Percentiles rank a stretch among this genome's conserved stretches.
phyloP scores from a whole-genome alignment of 306 rosid genomes.

The Cajanus cajan region DNA sequence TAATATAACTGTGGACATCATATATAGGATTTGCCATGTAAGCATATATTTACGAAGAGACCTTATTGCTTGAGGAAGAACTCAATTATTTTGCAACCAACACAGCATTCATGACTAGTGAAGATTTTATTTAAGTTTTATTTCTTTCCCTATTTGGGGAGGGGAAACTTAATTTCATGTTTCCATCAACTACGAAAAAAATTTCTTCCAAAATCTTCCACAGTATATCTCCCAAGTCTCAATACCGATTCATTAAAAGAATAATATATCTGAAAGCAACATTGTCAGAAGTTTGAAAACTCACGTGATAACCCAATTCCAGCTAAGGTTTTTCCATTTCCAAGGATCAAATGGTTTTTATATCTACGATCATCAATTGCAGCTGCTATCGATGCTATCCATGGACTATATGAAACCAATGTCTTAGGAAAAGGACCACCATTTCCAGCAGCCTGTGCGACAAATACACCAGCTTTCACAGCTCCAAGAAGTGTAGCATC shows the following conservation, averaged over 20 bases:
- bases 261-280: background rate
- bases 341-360: conserved; percentile 90
- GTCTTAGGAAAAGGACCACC: conserved; percentile 99
- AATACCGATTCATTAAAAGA: background rate
- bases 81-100: background rate
- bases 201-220: background rate
- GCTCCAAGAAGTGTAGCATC: conserved; percentile 99
- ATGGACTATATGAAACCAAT: conserved; percentile 95
- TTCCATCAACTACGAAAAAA: background rate
- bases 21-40: background rate
- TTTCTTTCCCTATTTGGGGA: conserved; percentile 12
- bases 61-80: conserved; percentile 8
- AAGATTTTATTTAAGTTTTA: background rate
- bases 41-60: background rate
- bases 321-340: conserved; percentile 88
- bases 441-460: conserved; percentile 99
- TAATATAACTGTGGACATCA: background rate
- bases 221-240: background rate
- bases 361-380: conserved; percentile 99
- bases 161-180: background rate
- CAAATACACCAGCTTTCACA: conserved; percentile 99
- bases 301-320: conserved; percentile 96
- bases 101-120: background rate
- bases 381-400: conserved; percentile 95
- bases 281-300: conserved; percentile 37